Percentiles rank a stretch among this genome's conserved stretches.
phyloP scores from a whole-genome alignment of 768 basidiomycete species.

The Russula griseocarnosa region DNA sequence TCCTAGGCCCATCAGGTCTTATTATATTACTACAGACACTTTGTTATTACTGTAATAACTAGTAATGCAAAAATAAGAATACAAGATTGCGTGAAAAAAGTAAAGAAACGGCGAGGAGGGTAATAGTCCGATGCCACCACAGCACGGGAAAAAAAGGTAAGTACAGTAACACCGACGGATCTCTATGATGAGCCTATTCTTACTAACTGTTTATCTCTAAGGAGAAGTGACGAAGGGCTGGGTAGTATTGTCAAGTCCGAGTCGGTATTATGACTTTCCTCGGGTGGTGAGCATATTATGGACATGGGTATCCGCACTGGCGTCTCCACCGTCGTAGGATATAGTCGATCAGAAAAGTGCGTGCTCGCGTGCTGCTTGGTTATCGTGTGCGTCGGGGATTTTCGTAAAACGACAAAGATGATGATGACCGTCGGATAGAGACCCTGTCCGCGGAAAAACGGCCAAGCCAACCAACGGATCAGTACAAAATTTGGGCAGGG shows the following conservation, averaged over 20 bases:
- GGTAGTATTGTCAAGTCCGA: constrained; percentile 4
- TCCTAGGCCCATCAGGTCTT: not conserved
- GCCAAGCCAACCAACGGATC: not conserved
- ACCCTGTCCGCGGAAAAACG: constrained; percentile 3
- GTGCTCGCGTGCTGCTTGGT: not conserved
- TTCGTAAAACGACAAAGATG: constrained; percentile 16
- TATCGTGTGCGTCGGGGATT: constrained; percentile 15
- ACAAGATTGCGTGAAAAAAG: not conserved
- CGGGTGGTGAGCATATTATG: not conserved
- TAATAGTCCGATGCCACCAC: not conserved
- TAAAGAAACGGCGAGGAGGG: no score
- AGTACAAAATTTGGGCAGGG: not conserved
- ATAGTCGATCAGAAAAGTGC: not conserved
- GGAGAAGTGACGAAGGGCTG: not conserved
- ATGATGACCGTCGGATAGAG: constrained; percentile 16
- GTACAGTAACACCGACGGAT: not conserved
- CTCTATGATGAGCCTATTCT: not conserved
- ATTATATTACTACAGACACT: not conserved
- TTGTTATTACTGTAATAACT: no score
- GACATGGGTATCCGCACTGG: constrained; percentile 9
- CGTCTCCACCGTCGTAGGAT: not conserved
- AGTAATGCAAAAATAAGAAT: not conserved
- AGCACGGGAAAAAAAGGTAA: no score
- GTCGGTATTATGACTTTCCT: not conserved
- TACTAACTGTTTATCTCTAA: not conserved